Percentiles rank a stretch among this genome's conserved stretches.
Evolutionary conservation across 352 stramenopile species (phyloP).

Genomic region (Phytophthora rubi): DNA sequence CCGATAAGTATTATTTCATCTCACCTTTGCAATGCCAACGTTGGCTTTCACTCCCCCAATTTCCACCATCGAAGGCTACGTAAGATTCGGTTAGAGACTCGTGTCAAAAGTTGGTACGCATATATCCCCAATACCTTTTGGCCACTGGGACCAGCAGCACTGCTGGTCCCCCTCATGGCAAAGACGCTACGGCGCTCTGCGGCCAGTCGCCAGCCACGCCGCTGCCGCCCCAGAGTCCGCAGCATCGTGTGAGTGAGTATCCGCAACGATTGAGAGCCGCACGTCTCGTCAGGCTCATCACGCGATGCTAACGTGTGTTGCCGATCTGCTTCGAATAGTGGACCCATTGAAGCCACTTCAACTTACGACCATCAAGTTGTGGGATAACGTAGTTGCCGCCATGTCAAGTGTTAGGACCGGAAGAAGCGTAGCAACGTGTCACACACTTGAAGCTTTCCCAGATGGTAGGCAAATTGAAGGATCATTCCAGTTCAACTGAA

Average conservation of each 20-base stretch:
- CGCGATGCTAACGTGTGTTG: conserved; percentile 1
- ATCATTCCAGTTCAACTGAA: neutral
- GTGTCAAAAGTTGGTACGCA: neutral
- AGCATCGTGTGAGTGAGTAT: conserved; percentile 12
- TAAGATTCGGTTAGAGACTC: neutral
- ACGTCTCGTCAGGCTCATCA: conserved; percentile 6
- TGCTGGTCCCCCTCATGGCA: conserved; percentile 7
- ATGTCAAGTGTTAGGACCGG: neutral
- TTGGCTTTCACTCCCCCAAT: conserved; percentile 62
- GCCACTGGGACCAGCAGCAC: neutral
- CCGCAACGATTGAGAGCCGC: neutral
- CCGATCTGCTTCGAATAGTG: conserved; percentile 9
- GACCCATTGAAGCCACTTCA: neutral
- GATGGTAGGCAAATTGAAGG: neutral
- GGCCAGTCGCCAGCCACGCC: conserved; percentile 8
- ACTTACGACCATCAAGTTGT: neutral
- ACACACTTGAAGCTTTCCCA: neutral
- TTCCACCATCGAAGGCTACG: conserved; percentile 46
- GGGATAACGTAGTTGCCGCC: neutral
- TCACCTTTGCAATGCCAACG: conserved; percentile 41
- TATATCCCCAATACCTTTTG: conserved; percentile 3
- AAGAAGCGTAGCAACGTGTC: neutral
- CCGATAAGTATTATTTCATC: neutral
- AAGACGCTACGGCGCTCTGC: conserved; percentile 16
- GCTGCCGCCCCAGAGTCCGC: conserved; percentile 11